Base-by-base conservation (phyloP, 306 rosid species). In the Fragaria iinumae region DNA sequence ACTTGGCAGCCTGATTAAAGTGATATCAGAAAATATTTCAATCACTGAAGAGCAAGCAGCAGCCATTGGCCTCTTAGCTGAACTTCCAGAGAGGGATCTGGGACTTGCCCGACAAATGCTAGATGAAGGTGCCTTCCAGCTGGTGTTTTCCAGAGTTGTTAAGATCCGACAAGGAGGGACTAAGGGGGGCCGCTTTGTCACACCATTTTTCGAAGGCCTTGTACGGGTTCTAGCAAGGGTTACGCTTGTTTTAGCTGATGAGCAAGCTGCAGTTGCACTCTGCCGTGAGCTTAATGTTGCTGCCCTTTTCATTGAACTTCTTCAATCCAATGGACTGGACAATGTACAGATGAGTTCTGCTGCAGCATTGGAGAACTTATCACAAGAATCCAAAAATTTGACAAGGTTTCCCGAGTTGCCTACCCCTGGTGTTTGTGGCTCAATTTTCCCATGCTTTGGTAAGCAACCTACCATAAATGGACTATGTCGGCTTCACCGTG, bases 341-440 rank as follows among this genome's bases (percentile, higher is more conserved):
- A 95, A 84, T 74, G 89, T 95, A 53, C 99, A 95, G 90, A 86
- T 95, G 97, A 92, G 84, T 83, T 89, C 99, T n/a, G 97, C 98
- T 16, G 76, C 77, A 47, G 99, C 97, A 76, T 84, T 95, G 86
- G 99, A 92, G 85, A 92, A 95, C 77, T 73, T 95, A 60, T 95
- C 99, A 0, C 86, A 67, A 82, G 97, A 89, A 78, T 77, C 99
- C 9, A 91, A 86, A 82, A 88, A 81, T 77, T 85, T 95, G 84
- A 92, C 98, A 63, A 81, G 21, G 76, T 67, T 92, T 59, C 98
- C 92, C 0, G 90, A 90, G 77, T 8, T 92, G 79, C 97, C 97
- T 10, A 16, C 74, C 1, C 91, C 86, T 0, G 81, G 93, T 2
- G 82, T 83, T 72, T 95, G 99, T 56, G 93, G 87, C 74, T 84